Base-by-base conservation (phyloP, 2,329 filamentous ascomycete species). In the Sordariomycetes sp. region DNA sequence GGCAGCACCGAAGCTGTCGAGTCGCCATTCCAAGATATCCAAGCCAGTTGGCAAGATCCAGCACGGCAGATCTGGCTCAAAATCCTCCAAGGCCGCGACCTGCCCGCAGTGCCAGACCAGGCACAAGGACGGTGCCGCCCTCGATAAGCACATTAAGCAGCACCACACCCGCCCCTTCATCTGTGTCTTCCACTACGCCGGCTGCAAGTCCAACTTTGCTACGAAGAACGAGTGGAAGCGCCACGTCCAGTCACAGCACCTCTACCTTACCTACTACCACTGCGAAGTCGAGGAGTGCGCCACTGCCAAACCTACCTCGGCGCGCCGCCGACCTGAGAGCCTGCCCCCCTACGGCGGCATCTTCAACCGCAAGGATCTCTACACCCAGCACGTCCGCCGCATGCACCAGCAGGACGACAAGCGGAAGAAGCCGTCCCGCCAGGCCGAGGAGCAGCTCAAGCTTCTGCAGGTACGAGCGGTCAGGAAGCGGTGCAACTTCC, bases 211-310 rank as follows among this genome's bases (percentile, higher is more conserved):
- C 3, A 77, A 70, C 1, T 94, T 94, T 49, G 70, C 72, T 4
- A 79, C 72, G 45, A 94, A 94, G 61, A 94, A 94, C 52, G 88
- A 95, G 55, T 95, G 90, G 90, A 95, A 95, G 57, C 77, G 90
- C 0, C 90, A 96, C 51, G 76, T 90, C 47, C 63, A 68, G 21
- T 83, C 82, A 0, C 83, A 94, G 50, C 90, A 96, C 50, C 65
- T 94, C 16, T 73, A 79, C 35, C 65, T 85, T 4, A 63, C 72
- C 29, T 83, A 79, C 58, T 95, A 80, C 75, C 67, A 81, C 37
- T 96, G 88, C 60, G 71, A 79, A 43, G 64, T 82, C 21, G 81
- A 9, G 21, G 8, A 33, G 12, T 33, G 31, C 18, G 31, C 21
- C 2, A 14, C 21, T n/a, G 12, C 21, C 5, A 33, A 16, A 17